Evolutionary conservation across 306 rosid genomes (phyloP).

Genomic region (Dicorynia guianensis): DNA sequence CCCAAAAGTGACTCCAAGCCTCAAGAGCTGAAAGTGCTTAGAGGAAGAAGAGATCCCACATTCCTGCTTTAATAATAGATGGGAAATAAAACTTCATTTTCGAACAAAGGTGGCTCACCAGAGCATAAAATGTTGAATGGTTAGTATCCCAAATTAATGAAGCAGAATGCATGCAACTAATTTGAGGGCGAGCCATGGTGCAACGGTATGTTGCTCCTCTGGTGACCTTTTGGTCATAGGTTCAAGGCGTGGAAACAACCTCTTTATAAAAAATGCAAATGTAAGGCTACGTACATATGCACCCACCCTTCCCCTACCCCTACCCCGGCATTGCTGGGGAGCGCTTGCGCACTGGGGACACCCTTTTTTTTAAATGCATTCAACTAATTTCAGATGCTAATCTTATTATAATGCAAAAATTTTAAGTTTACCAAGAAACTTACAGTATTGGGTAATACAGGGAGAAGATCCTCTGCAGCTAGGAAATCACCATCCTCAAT

Average conservation of each 20-base stretch:
- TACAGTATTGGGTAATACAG: conserved; percentile 90
- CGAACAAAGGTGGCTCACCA: conserved; percentile 17
- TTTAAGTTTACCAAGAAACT: conserved; percentile 45
- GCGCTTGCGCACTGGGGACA: too few species aligned
- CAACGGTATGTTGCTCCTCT: too few species aligned
- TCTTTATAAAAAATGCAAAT: too few species aligned
- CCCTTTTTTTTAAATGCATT: too few species aligned
- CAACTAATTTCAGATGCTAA: conserved; percentile 33
- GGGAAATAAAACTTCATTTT: conserved; percentile 2
- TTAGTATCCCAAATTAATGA: background rate
- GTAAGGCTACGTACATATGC: too few species aligned
- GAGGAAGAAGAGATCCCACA: conserved; percentile 1
- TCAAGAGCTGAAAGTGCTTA: conserved; percentile 3
- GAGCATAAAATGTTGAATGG: background rate
- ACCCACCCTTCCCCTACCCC: too few species aligned
- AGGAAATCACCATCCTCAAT: conserved; percentile 59
- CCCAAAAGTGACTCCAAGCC: conserved; percentile 16
- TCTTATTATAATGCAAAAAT: conserved; percentile 21
- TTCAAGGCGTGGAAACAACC: too few species aligned
- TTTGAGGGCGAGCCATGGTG: too few species aligned
- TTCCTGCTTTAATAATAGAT: conserved; percentile 8
- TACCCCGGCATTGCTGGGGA: too few species aligned
- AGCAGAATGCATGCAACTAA: background rate
- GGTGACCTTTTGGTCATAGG: too few species aligned
- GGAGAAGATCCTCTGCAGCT: conserved; percentile 76